Evolutionary conservation across 2,329 filamentous ascomycete species (phyloP), one percentile per base, ranked within the genome.

Genomic region (Neospermospora avenae): DNA sequence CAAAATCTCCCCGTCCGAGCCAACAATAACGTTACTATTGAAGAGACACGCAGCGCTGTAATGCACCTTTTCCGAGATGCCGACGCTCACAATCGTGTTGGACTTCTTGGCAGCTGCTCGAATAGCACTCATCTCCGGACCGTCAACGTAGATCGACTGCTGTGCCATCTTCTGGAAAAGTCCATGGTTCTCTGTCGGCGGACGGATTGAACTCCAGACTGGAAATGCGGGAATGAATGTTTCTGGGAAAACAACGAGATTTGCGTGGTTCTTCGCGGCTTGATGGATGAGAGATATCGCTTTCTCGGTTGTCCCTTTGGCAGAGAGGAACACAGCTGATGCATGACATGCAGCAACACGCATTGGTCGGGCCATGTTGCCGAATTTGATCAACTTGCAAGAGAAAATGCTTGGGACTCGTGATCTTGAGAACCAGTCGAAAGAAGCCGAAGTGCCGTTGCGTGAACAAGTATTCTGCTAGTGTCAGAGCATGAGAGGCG

Each of bases 161-260:
- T 68, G 52, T 0, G 73, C 75, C 71, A 84, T 78, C 5, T 72
- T 73, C n/a, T 73, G 70, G 68, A 83, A 83, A 54, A 83, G 71
- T 10, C 70, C 66, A 59, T 84, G 81, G 59, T 81, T 82, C 4
- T 81, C 75, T 0, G 76, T 77, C 0, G 82, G 81, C 0, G 80
- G 66, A 0, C 74, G 71, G 0, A 80, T 24, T 1, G 79, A 72
- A 18, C 76, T 78, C 81, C 81, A 84, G 20, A 81, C 58, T 0
- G 82, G 81, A 52, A 82, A 84, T 0, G 78, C 81, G 0, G 81
- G 75, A 44, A 84, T 80, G 65, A 74, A 81, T 0, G 78, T 76
- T 67, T 84, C 81, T 0, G 81, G 80, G 63, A 84, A 83, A 28
- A 82, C 77, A 11, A 84, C 75, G 3, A 84, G 70, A 24, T 82